Evolutionary conservation across 768 basidiomycete species (phyloP).

Genomic region (Termitomyces sp.): DNA sequence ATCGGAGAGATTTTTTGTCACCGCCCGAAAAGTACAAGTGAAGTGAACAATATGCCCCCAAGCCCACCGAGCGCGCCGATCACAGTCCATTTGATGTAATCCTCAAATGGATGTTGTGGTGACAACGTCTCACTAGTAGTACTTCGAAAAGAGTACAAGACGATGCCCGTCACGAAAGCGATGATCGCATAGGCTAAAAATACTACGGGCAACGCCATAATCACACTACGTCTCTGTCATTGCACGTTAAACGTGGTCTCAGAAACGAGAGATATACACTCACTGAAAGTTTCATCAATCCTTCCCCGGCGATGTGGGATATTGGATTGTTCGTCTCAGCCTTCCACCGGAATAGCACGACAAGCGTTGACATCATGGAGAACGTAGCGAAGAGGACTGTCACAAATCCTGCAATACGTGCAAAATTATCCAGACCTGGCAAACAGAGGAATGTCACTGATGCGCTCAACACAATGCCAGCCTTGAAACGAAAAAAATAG

Average conservation of each 20-base stretch:
- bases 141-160: constrained; percentile 63
- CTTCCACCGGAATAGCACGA: constrained; percentile 70
- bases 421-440: constrained; percentile 64
- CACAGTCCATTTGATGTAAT: constrained; percentile 61
- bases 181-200: constrained; percentile 71
- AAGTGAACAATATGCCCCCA: constrained; percentile 57
- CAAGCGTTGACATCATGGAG: constrained; percentile 65
- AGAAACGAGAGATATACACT: constrained; percentile 16
- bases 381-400: constrained; percentile 67
- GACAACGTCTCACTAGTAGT: constrained; percentile 32
- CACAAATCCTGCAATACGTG: constrained; percentile 63
- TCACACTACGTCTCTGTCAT: constrained; percentile 53
- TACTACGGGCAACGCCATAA: constrained; percentile 73
- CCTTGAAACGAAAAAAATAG: constrained; percentile 38
- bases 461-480: constrained; percentile 76
- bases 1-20: not conserved
- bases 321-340: constrained; percentile 54
- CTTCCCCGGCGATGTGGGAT: constrained; percentile 53
- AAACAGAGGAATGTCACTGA: constrained; percentile 80
- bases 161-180: constrained; percentile 63
- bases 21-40: constrained; percentile 36
- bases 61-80: constrained; percentile 64
- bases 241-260: not conserved
- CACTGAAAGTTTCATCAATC: constrained; percentile 48
- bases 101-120: constrained; percentile 45